phyloP scores from a whole-genome alignment of 352 stramenopile genomes.

The Aphanomyces astaci region DNA sequence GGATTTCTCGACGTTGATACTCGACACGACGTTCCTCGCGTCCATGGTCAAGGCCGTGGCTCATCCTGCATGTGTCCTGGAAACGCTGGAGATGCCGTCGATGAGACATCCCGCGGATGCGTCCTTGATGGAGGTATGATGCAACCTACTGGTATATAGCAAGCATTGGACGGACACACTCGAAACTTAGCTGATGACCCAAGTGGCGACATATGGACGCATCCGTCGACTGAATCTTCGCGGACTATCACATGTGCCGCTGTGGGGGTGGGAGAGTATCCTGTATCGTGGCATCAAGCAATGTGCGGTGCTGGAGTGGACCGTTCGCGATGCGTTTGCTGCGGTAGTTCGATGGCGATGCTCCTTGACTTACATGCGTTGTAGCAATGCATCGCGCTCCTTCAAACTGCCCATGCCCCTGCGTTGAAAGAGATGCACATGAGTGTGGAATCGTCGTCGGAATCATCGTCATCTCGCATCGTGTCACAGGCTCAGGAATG shows the following conservation, averaged over 20 bases:
- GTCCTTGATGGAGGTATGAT: not conserved
- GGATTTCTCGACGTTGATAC: not conserved
- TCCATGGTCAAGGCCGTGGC: not conserved
- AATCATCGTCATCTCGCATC: not conserved
- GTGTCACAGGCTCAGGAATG: not conserved
- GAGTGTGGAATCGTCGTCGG: not conserved
- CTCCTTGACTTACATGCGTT: not conserved
- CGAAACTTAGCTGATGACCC: not conserved
- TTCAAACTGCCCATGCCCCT: not conserved
- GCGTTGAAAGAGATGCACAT: not conserved
- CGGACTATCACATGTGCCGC: not conserved
- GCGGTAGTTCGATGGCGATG: not conserved
- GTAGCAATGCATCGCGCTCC: not conserved
- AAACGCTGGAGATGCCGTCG: not conserved
- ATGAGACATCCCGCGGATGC: not conserved
- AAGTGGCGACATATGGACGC: not conserved
- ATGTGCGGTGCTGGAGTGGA: not conserved
- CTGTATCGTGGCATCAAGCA: not conserved
- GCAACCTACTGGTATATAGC: no score
- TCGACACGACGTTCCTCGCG: conserved; percentile 4
- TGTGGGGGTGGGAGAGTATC: not conserved
- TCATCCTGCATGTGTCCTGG: not conserved
- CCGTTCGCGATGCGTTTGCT: not conserved
- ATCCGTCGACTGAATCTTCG: not conserved
- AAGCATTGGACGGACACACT: no score